Evolutionary conservation across 2,329 filamentous ascomycete genomes (phyloP).

Genomic region (Chaetomiaceae sp.): DNA sequence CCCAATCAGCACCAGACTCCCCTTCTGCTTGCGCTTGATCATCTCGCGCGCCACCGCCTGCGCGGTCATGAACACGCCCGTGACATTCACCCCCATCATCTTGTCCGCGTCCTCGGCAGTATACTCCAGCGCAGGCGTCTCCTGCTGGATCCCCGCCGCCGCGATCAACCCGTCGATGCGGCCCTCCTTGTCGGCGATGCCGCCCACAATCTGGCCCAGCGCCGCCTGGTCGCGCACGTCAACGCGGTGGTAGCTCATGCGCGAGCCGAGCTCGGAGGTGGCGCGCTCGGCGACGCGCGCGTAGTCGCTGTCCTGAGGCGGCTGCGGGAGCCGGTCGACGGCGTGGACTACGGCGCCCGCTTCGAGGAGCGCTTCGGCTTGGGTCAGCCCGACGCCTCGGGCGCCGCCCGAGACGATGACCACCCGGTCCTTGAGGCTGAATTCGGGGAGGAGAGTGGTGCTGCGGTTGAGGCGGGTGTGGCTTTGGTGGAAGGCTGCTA

Average conservation of each 20-base stretch:
- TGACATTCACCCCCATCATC: constrained; percentile 82
- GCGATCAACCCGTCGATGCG: constrained; percentile 75
- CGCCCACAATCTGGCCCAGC: constrained; percentile 63
- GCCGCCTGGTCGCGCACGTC: constrained; percentile 70
- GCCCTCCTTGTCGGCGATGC: constrained; percentile 65
- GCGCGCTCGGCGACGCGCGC: constrained; percentile 60
- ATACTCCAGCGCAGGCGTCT: constrained; percentile 79
- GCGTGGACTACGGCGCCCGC: constrained; percentile 71
- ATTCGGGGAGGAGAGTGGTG: constrained; percentile 60
- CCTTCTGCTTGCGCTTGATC: constrained; percentile 52
- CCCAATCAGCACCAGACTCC: constrained; percentile 64
- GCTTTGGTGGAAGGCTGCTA: constrained; percentile 18
- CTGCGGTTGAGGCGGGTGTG: constrained; percentile 3
- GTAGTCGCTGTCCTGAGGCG: constrained; percentile 54
- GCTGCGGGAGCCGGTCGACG: constrained; percentile 58
- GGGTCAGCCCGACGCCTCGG: constrained; percentile 71
- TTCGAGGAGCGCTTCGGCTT: constrained; percentile 74
- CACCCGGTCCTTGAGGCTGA: constrained; percentile 69
- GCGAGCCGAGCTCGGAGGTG: constrained; percentile 58
- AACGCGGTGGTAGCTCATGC: constrained; percentile 69
- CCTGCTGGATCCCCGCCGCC: constrained; percentile 71
- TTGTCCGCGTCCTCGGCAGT: constrained; percentile 67
- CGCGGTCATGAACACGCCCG: constrained; percentile 79
- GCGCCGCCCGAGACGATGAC: constrained; percentile 73
- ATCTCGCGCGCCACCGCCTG: constrained; percentile 82